Base-by-base conservation (phyloP, 345 rosid species). In the Brassica cretica region DNA sequence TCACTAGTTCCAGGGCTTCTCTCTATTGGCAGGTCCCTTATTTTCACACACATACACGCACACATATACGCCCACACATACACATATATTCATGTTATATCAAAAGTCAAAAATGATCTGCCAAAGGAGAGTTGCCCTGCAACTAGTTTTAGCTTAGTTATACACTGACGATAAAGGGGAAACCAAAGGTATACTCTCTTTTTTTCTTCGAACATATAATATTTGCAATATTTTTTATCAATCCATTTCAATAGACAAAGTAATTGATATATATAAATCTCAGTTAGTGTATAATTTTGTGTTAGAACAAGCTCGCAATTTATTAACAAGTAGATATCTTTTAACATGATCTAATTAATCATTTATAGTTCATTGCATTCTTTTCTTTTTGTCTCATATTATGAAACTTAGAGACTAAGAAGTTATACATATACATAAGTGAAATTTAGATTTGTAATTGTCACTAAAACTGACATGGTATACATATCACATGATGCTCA, bases 101-200 rank as follows among this genome's bases (percentile, higher is more conserved):
- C 15, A 2, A 41, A 39, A 67, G 58, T 66, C 11, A 53, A 29
- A 0, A 0, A 64, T 74, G 78, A 80, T 78, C 83, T 51, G 92
- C 97, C 93, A 90, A 92, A 90, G 97, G 92, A 92, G 97, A 90
- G 97, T 92, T 92, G 94, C 96, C 93, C 97, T 87, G 63, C 51
- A 72, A 88, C 96, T 86, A 76, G 75, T 84, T 85, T 24, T 86
- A 56, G 84, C 89, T 90, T 88, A 82, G 68, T 33, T 35, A 71
- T 12, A 15, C 27, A 21, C 55, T 14, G 32, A 18, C 15, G 58
- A 53, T 18, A 14, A 46, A 64, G 58, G 44, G 56, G 66, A 53
- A 70, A 27, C 7, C 59, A 37, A 53, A 64, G 76, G 80, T 77
- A 67, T 7, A 35, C 53, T 24, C 29, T 74, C 24, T 35, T 35